These are phyloP conservation scores for Ormosia semicastrata DNA, from an alignment of 306 rosid species.

Conservation along the genomic window DNA sequence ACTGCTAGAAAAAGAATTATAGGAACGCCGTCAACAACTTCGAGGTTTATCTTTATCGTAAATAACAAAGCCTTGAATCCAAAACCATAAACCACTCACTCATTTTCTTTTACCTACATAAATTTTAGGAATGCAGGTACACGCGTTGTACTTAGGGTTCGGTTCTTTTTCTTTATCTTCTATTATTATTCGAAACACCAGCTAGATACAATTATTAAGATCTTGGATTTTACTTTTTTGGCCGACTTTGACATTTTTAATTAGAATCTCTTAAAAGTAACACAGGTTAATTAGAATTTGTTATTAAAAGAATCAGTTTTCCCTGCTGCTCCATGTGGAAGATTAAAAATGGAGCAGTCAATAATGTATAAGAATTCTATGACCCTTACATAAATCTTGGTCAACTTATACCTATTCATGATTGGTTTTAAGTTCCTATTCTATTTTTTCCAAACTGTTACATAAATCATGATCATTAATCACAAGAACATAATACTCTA, in stretches of 20 bases:
- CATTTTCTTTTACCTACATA: background rate
- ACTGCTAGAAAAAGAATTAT: background rate
- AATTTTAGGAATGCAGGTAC: background rate
- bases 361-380: no score
- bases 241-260: background rate
- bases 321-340: background rate
- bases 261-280: background rate
- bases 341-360: no score
- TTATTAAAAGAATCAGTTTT: background rate
- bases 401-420: no score
- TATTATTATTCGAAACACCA: background rate
- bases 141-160: background rate
- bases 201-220: background rate
- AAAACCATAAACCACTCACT: background rate
- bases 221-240: background rate
- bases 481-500: background rate
- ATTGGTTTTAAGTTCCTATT: no score
- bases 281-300: background rate
- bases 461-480: background rate
- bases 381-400: no score
- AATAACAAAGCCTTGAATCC: background rate
- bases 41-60: slow-evolving; percentile 1
- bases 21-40: background rate
- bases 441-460: background rate
- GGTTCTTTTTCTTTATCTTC: background rate